Conservation (phyloP, 2,329 filamentous ascomycete genomes). For the Fusarium begoniae region DNA sequence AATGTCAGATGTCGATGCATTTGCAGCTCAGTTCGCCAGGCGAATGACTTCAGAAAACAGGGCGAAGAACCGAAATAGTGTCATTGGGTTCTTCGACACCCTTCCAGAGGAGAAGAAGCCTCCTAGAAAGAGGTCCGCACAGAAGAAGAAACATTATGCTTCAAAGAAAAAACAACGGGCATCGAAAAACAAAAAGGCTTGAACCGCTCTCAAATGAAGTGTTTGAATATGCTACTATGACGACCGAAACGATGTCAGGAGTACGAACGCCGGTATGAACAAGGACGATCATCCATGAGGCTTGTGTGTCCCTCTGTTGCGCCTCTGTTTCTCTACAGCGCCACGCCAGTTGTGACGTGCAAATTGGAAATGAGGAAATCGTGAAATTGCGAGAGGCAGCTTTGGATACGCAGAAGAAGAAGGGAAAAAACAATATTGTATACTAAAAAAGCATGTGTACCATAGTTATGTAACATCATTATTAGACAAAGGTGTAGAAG, state of each 20-base stretch:
- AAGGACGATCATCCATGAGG: background rate
- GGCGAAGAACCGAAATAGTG: background rate
- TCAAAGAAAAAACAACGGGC: background rate
- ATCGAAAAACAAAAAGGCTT: background rate
- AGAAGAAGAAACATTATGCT: background rate
- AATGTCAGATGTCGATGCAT: background rate
- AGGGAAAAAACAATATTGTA: conserved; percentile 6
- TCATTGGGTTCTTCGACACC: conserved; percentile 4
- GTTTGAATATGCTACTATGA: background rate
- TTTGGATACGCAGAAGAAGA: background rate
- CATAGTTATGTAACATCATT: conserved; percentile 21
- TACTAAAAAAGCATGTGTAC: conserved; percentile 10
- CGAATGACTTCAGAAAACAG: conserved; percentile 1
- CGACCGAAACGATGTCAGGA: background rate
- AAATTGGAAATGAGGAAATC: background rate
- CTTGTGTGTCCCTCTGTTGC: background rate
- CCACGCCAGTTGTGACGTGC: background rate
- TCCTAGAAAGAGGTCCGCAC: background rate
- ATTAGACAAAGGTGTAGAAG: background rate
- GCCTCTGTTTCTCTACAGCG: background rate
- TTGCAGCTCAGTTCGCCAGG: conserved; percentile 3
- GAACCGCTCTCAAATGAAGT: background rate
- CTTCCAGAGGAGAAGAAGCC: background rate
- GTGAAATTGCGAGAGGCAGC: background rate
- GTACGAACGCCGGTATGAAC: background rate